Base-by-base conservation (phyloP, 176 grass and related monocot species). In the Urochloa ruziziensis region DNA sequence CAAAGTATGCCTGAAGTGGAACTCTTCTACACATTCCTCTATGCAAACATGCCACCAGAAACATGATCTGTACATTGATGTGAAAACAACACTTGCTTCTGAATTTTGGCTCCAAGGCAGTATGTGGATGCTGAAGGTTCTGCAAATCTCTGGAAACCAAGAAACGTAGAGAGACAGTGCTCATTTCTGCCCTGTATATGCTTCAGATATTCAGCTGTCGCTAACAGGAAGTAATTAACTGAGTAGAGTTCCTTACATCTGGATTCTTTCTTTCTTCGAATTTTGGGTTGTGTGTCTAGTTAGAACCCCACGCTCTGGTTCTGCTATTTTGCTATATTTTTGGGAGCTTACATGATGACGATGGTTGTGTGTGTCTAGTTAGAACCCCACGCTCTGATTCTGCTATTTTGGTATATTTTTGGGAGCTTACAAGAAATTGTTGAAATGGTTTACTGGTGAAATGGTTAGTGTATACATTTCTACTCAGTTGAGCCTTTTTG, bases 21-120 rank as follows among this genome's bases (percentile, higher is more conserved):
- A 49, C 89, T 96, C 73, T 99, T 99, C 80, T 96, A 92, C 83
- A 91, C 97, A 30, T 91, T 99, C 48, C 88, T 99, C 17, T 99
- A 96, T 24, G 91, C 97, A 7, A 93, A 96, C 73, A 94, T 94
- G 84, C 85, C 77, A 60, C 80, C 80, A 7, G 84, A 90, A 87
- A 80, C 60, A 59, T 83, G 40, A 74, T 32, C 21, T 59, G 6
- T 70, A 71, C 28, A 51, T 44, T n/a, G 1, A 65, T 49, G 72
- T 37, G 35, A 19, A 82, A 58, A 56, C 21, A 70, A 23, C 19
- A 77, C n/a, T 59, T 86, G 28, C 36, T 69, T 74, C 80, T 2
- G 0, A 86, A 25, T 79, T 87, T 83, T 77, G n/a, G n/a, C 16
- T 43, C 36, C 56, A 35, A 56, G 8, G 58, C 59, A 24, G 27